phyloP scores from a whole-genome alignment of 2,329 filamentous ascomycete species.

The Botrytis porri region DNA sequence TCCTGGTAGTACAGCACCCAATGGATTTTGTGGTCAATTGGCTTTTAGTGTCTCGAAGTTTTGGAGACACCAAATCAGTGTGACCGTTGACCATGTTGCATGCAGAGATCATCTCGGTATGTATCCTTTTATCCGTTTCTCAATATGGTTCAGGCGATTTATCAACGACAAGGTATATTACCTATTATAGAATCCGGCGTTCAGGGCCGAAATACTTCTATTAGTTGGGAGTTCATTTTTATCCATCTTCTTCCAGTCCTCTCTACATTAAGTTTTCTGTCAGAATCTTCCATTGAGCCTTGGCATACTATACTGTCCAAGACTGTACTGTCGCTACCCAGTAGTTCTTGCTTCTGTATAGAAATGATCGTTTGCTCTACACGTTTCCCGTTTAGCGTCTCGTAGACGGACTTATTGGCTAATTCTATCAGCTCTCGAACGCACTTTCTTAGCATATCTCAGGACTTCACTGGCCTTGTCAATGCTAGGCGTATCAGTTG shows the following conservation, averaged over 20 bases:
- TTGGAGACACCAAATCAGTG: slow-evolving; percentile 49
- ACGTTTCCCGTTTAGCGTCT: not conserved
- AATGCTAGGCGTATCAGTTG: slow-evolving; percentile 62
- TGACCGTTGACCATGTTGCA: slow-evolving; percentile 49
- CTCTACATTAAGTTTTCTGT: not conserved
- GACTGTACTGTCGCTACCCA: not conserved
- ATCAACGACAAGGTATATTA: slow-evolving; percentile 9
- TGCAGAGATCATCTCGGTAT: slow-evolving; percentile 57
- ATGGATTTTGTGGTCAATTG: slow-evolving; percentile 26
- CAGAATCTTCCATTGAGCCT: not conserved
- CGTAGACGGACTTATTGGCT: slow-evolving; percentile 19
- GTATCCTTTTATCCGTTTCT: slow-evolving; percentile 29
- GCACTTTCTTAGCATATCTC: slow-evolving; percentile 71
- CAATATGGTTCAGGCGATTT: slow-evolving; percentile 2
- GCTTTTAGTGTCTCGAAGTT: slow-evolving; percentile 38
- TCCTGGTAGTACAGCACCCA: slow-evolving; percentile 14
- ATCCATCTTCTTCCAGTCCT: not conserved
- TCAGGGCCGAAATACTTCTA: slow-evolving; percentile 18
- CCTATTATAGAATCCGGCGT: slow-evolving; percentile 20
- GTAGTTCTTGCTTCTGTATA: not conserved
- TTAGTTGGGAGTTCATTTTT: slow-evolving; percentile 14
- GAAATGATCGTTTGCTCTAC: not conserved
- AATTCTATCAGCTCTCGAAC: slow-evolving; percentile 59
- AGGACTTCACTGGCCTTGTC: slow-evolving; percentile 68
- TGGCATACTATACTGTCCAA: not conserved